Base-by-base conservation (phyloP, 2,329 filamentous ascomycete genomes). In the Lecanicillium sp. region DNA sequence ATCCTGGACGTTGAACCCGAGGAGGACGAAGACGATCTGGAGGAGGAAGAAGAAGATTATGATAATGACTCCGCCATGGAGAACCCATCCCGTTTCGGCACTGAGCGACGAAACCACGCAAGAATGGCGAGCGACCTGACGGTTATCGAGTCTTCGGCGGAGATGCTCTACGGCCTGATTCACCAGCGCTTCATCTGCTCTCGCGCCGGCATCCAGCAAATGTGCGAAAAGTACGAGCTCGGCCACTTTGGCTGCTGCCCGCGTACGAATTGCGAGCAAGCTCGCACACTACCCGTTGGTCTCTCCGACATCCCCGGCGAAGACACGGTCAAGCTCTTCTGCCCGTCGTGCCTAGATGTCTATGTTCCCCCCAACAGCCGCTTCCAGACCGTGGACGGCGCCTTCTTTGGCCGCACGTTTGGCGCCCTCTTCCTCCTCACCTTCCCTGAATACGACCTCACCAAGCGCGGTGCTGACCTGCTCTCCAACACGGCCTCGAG, bases 121-220 rank as follows among this genome's bases (percentile, higher is more conserved):
- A 80, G 90, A 48, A 87, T 95, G 68, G 84, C 87, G 4, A 94
- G 87, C 57, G 90, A 98, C 59, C 71, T 96, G 33, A 94, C 87
- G 44, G 84, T 96, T 48, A 95, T 98, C 55, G 92, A 98, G 66
- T 94, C 85, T 48, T 95, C 88, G 1, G 90, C 92, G n/a, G 92
- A 98, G 68, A 81, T 97, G 68, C 81, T 98, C 17, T 98, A 98
- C 65, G 92, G 92, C 29, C 77, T 98, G 43, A 98, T 98, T 61
- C 92, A 98, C 66, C 92, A 97, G 62, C 84, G 92, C 41, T 98
- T 96, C 64, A 97, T 98, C 65, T 97, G 89, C 55, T 96, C 89
- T 17, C 78, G 92, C 43, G 87, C 87, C 3, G 92, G 92, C 37
- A 97, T 98, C 54, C 90, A 97, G 65, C 89, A 96, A 60, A 98